Evolutionary conservation across 768 basidiomycete species (phyloP).

Genomic region (Tylopilus vinaceipallidus): DNA sequence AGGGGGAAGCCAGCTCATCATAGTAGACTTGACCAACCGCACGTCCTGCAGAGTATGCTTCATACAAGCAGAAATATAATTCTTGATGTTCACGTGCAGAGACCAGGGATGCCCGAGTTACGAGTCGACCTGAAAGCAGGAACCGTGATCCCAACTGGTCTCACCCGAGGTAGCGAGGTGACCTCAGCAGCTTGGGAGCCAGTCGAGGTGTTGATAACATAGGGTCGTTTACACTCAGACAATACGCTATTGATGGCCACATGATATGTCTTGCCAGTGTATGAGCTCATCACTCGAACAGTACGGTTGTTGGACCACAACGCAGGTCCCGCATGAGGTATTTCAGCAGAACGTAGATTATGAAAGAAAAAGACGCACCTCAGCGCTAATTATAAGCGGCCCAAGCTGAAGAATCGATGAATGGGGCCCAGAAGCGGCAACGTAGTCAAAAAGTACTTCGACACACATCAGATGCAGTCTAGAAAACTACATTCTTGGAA

Average conservation of each 20-base stretch:
- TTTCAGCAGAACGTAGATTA: neutral
- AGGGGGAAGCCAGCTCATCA: neutral
- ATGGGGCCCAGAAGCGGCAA: constrained; percentile 69
- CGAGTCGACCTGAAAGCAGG: constrained; percentile 40
- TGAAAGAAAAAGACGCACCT: constrained; percentile 42
- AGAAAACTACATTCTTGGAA: neutral
- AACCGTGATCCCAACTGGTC: constrained; percentile 50
- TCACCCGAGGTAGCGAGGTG: constrained; percentile 88
- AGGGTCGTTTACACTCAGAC: constrained; percentile 70
- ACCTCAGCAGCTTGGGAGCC: constrained; percentile 57
- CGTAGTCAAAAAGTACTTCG: constrained; percentile 86
- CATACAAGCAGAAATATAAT: constrained; percentile 69
- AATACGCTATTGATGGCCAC: constrained; percentile 79
- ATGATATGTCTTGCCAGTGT: constrained; percentile 59
- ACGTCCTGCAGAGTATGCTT: constrained; percentile 76
- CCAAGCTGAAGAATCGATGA: constrained; percentile 72
- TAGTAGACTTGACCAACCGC: neutral
- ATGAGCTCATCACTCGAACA: constrained; percentile 63
- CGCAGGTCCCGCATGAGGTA: constrained; percentile 61
- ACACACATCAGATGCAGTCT: neutral
- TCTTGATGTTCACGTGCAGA: constrained; percentile 72
- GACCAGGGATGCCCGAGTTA: constrained; percentile 46
- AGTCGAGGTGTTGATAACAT: constrained; percentile 52
- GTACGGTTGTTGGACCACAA: constrained; percentile 86
- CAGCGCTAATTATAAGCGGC: constrained; percentile 81